phyloP scores from a whole-genome alignment of 805 yeast species.

The Barnettozyma sucrosica region DNA sequence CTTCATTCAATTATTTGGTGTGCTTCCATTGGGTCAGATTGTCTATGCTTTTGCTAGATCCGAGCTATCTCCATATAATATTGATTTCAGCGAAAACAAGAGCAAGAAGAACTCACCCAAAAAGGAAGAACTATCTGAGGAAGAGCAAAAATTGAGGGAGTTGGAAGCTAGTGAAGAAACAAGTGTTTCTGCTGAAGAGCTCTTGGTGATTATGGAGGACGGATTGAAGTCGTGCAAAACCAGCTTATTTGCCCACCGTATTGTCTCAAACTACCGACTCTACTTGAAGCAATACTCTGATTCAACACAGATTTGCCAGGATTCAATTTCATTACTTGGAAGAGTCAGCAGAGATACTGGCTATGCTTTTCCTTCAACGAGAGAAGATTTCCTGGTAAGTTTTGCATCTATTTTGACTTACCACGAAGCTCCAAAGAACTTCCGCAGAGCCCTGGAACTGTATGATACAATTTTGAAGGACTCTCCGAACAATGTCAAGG shows the following conservation, averaged over 20 bases:
- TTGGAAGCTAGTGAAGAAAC: conserved; percentile 22
- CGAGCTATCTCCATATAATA: conserved; percentile 55
- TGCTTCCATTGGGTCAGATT: conserved; percentile 55
- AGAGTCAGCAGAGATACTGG: conserved; percentile 42
- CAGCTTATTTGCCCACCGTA: conserved; percentile 58
- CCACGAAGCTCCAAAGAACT: conserved; percentile 87
- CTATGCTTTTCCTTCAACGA: conserved; percentile 43
- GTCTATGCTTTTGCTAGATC: conserved; percentile 61
- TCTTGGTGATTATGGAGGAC: conserved; percentile 43
- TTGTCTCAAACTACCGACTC: conserved; percentile 54
- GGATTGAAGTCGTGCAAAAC: conserved; percentile 42
- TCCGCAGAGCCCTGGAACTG: conserved; percentile 61
- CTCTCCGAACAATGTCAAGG: conserved; percentile 45
- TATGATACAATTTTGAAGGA: conserved; percentile 56
- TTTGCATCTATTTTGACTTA: conserved; percentile 77
- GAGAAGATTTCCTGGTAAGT: conserved; percentile 52
- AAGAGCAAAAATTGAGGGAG: conserved; percentile 16
- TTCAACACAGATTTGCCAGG: conserved; percentile 54
- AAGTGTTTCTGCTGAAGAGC: conserved; percentile 41
- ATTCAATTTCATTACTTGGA: conserved; percentile 53
- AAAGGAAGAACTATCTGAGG: conserved; percentile 14
- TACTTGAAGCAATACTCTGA: conserved; percentile 56
- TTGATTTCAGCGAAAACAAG: conserved; percentile 17
- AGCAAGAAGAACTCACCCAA: conserved; percentile 12
- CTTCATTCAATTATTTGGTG: conserved; percentile 51